Conservation (phyloP, 2,329 filamentous ascomycete genomes). For the Colletotrichum siamense region DNA sequence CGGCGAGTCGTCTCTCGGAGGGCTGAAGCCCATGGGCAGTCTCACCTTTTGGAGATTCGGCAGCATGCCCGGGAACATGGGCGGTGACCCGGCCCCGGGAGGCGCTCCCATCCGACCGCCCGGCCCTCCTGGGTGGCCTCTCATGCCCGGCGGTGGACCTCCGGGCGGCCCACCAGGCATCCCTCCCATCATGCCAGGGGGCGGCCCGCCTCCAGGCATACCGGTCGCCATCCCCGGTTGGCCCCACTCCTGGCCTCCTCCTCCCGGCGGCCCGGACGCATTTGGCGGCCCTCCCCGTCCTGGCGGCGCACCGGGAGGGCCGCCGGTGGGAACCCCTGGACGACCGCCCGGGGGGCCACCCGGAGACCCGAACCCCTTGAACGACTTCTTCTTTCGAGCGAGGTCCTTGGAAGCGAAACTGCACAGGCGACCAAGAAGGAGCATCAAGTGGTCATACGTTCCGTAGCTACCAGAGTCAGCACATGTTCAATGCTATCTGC, state of each 20-base stretch:
- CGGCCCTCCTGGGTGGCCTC: background rate
- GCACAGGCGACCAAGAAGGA: constrained; percentile 80
- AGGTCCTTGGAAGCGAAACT: constrained; percentile 82
- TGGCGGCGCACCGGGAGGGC: constrained; percentile 41
- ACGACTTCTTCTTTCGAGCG: constrained; percentile 74
- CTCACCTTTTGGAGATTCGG: constrained; percentile 56
- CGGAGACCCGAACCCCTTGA: constrained; percentile 57
- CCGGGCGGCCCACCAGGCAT: background rate
- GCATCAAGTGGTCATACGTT: constrained; percentile 84
- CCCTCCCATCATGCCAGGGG: constrained; percentile 7
- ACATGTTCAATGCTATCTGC: background rate
- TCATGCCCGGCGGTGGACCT: background rate
- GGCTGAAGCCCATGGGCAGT: constrained; percentile 60
- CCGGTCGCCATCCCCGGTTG: constrained; percentile 6
- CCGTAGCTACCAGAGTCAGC: constrained; percentile 68
- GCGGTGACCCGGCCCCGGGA: constrained; percentile 39
- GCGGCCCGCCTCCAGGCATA: background rate
- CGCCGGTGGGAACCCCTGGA: constrained; percentile 53
- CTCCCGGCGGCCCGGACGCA: background rate
- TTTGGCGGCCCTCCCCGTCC: constrained; percentile 35
- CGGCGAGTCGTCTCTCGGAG: constrained; percentile 46
- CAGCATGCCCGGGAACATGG: constrained; percentile 61
- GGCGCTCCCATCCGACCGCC: constrained; percentile 22
- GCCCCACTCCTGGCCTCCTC: background rate
- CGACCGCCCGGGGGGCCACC: constrained; percentile 34